Evolutionary conservation across 352 stramenopile genomes (phyloP).

Genomic region (Globisporangium mamillatum): DNA sequence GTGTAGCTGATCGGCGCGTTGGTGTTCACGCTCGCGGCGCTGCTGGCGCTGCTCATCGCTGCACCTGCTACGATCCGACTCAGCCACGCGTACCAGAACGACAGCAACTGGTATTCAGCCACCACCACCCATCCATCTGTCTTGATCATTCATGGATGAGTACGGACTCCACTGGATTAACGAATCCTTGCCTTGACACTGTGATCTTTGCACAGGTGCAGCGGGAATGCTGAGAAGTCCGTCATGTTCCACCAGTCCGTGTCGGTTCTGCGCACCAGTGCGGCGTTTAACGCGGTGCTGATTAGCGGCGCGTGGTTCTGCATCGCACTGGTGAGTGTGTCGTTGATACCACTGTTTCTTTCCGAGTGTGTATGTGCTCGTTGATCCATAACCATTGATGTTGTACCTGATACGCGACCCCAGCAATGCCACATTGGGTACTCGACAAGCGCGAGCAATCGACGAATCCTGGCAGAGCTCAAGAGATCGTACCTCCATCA

Average conservation of each 20-base stretch:
- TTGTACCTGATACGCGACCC: background rate
- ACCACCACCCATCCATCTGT: background rate
- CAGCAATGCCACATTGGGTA: constrained; percentile 29
- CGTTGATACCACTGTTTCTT: background rate
- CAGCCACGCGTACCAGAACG: constrained; percentile 30
- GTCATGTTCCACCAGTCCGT: constrained; percentile 22
- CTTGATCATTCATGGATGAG: background rate
- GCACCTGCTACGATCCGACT: constrained; percentile 47
- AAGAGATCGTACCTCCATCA: constrained; percentile 16
- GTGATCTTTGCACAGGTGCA: constrained; percentile 2
- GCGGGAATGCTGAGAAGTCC: constrained; percentile 6
- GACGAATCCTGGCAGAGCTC: constrained; percentile 8
- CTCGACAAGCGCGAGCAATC: constrained; percentile 19
- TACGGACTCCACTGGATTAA: too few species aligned
- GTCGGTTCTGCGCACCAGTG: constrained; percentile 27
- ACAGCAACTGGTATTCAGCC: constrained; percentile 32
- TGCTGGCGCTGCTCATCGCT: constrained; percentile 39
- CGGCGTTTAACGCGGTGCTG: constrained; percentile 38
- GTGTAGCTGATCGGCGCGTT: constrained; percentile 34
- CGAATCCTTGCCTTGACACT: background rate
- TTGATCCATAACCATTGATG: too few species aligned
- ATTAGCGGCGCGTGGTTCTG: constrained; percentile 50
- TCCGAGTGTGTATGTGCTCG: too few species aligned
- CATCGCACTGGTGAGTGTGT: constrained; percentile 41
- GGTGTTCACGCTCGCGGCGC: constrained; percentile 22